phyloP scores from a whole-genome alignment of 768 basidiomycete species.

The Hericium coralloides region DNA sequence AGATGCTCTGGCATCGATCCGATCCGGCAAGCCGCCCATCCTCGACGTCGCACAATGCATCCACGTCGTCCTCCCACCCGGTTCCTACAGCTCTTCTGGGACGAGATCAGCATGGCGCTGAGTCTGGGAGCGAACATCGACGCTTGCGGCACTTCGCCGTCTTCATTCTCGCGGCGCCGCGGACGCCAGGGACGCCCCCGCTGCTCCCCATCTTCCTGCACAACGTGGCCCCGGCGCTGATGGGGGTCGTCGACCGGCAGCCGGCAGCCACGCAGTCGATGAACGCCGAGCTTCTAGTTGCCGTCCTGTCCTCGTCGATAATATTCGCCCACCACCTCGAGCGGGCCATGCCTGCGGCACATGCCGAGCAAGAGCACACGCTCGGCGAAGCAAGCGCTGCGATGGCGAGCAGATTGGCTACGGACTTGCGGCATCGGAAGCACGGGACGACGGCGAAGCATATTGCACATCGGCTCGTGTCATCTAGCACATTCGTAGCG shows the following conservation, averaged over 20 bases:
- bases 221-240: constrained; percentile 52
- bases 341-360: constrained; percentile 49
- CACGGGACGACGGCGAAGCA: constrained; percentile 38
- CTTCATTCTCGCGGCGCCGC: constrained; percentile 59
- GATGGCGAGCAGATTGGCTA: constrained; percentile 58
- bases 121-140: constrained; percentile 49
- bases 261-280: constrained; percentile 44
- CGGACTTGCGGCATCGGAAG: constrained; percentile 47
- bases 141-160: constrained; percentile 56
- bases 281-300: constrained; percentile 54
- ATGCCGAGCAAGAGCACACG: constrained; percentile 37
- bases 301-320: constrained; percentile 54
- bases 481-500: constrained; percentile 56
- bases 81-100: constrained; percentile 65
- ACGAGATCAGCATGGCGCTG: constrained; percentile 45
- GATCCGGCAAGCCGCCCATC: constrained; percentile 51
- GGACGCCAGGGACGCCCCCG: constrained; percentile 42
- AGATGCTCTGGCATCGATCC: constrained; percentile 45
- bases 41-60: constrained; percentile 64
- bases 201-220: constrained; percentile 70
- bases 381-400: constrained; percentile 56
- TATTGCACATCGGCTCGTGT: constrained; percentile 51
- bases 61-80: constrained; percentile 45
- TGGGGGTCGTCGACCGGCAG: constrained; percentile 44
- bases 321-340: constrained; percentile 65